phyloP scores from a whole-genome alignment of 2,329 filamentous ascomycete species.

The Neonectria ditissima region DNA sequence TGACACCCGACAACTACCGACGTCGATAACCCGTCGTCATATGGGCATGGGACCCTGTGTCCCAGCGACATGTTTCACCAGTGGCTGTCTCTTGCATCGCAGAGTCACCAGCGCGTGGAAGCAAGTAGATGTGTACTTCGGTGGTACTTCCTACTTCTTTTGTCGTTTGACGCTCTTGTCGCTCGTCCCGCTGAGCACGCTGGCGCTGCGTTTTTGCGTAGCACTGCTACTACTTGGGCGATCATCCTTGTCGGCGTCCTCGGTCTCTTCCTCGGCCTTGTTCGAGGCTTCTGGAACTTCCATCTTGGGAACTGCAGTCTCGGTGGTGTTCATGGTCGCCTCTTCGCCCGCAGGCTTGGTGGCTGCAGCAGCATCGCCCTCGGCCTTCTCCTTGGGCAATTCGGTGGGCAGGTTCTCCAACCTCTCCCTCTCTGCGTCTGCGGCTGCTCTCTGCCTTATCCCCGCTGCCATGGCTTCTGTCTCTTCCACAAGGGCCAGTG shows the following conservation, averaged over 20 bases:
- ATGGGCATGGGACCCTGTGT: slow-evolving; percentile 15
- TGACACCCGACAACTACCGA: slow-evolving; percentile 35
- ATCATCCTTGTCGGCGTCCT: slow-evolving; percentile 44
- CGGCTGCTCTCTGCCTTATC: slow-evolving; percentile 21
- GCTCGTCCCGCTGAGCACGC: slow-evolving; percentile 78
- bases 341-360: slow-evolving; percentile 32
- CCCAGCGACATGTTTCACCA: slow-evolving; percentile 14
- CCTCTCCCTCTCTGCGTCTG: not conserved
- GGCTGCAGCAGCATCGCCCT: slow-evolving; percentile 36
- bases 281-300: slow-evolving; percentile 18
- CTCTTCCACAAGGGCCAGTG: slow-evolving; percentile 24
- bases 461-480: slow-evolving; percentile 33
- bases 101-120: slow-evolving; percentile 33
- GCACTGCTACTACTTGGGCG: slow-evolving; percentile 55
- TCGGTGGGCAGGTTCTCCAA: not conserved
- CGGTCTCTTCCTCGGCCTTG: slow-evolving; percentile 36
- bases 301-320: slow-evolving; percentile 23
- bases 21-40: slow-evolving; percentile 21
- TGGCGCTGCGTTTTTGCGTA: slow-evolving; percentile 82
- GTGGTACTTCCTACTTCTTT: slow-evolving; percentile 58
- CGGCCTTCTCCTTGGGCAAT: slow-evolving; percentile 31
- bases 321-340: slow-evolving; percentile 30
- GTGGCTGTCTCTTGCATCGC: slow-evolving; percentile 18
- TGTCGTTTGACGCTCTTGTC: slow-evolving; percentile 71
- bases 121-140: slow-evolving; percentile 39